Evolutionary conservation across 176 grass and related monocot genomes (phyloP), one percentile per base, ranked within the genome.

Genomic region (Elaeis guineensis): DNA sequence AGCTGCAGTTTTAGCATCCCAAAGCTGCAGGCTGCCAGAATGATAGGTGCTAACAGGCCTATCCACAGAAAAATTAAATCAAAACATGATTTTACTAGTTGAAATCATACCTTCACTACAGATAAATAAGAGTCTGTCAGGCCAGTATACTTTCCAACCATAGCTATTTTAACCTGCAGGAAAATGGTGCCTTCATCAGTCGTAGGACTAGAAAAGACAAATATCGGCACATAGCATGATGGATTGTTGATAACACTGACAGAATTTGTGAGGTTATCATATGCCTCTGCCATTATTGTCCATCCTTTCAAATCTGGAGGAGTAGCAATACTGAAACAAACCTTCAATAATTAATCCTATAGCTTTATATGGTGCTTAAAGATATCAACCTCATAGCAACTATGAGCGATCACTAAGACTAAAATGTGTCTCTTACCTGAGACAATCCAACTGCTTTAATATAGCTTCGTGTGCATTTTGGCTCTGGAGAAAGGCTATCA

Each of bases 111-210:
- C 87, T 97, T 97, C 50, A 91, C 83, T 64, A 97, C 93, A 19
- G 93, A 97, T 54, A 97, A 74, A 67, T 97, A 97, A 28, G 93
- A 91, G 76, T 97, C 93, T 60, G 87, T 83, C 79, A 97, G 61
- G 62, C 83, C 70, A 63, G 84, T 97, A 75, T 97, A 97, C 72
- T 97, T 97, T 66, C 93, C 93, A 72, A 97, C 93, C 82, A 97
- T 75, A 73, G 93, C 93, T 80, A 97, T 85, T 80, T 89, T 97
- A 84, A 97, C 87, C 93, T 97, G 84, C 74, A 83, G 61, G 57
- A 57, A 30, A 21, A 65, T 50, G 35, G 60, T 51, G n/a, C 8
- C 29, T 51, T 71, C 12, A 66, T 58, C 59, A 80, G 16, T 65
- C 14, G 44, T 64, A 66, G 9, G 58, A 61, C 51, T 18, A 26